A percentile compares a stretch with the other conserved stretches of the same genome.
phyloP scores from a whole-genome alignment of 1,284 basidiomycete species.

The Sanghuangporus weigelae region DNA sequence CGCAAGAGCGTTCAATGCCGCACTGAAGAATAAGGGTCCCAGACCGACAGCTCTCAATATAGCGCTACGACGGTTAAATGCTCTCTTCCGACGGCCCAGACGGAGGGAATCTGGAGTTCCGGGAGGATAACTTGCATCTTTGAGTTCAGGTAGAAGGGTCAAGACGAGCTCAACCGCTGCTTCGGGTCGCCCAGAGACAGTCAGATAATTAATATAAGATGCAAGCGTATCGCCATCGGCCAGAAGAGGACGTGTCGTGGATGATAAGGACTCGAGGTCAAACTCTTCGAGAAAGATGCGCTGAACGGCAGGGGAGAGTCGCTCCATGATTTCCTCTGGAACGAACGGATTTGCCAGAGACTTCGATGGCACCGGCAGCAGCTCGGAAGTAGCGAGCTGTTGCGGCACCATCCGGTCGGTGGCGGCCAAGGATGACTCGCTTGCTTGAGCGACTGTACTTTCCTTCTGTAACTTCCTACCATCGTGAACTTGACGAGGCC shows the following conservation, averaged over 20 bases:
- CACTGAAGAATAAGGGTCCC: conserved; percentile 55
- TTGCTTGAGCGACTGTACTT: background rate
- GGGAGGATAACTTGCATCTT: conserved; percentile 34
- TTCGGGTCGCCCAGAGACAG: conserved; percentile 42
- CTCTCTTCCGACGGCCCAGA: conserved; percentile 13
- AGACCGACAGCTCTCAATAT: conserved; percentile 36
- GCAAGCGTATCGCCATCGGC: conserved; percentile 42
- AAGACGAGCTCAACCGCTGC: conserved; percentile 42
- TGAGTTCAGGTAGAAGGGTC: conserved; percentile 50
- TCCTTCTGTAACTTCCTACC: background rate
- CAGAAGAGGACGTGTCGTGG: conserved; percentile 9
- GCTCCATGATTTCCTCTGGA: background rate
- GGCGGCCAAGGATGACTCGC: background rate
- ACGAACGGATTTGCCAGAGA: background rate
- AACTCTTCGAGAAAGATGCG: conserved; percentile 5
- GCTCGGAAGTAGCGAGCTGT: background rate
- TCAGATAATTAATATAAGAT: conserved; percentile 49
- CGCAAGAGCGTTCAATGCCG: conserved; percentile 53
- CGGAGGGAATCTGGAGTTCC: conserved; percentile 21
- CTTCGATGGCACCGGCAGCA: background rate
- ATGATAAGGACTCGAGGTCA: background rate
- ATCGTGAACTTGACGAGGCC: background rate
- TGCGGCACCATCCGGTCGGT: background rate
- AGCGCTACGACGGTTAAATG: background rate
- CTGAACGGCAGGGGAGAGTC: background rate